Conservation (phyloP, 228 moss, liverwort and hornwort genomes). For the Sphagnum magellanicum region DNA sequence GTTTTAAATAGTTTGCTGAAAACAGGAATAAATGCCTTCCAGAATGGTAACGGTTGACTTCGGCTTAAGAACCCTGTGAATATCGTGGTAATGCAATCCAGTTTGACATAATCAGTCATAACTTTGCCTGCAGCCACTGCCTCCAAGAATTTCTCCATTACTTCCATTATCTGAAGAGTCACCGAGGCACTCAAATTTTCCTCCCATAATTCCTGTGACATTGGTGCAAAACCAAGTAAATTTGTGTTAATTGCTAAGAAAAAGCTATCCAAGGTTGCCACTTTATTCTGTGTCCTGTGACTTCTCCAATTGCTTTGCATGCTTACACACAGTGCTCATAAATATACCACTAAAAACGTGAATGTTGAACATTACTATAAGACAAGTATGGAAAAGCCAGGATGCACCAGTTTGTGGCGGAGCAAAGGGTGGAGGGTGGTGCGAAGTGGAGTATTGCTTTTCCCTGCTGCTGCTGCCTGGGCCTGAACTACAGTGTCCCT, state of each 20-base stretch:
- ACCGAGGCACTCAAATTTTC: slow-evolving; percentile 84
- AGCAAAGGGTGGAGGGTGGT: slow-evolving; percentile 89
- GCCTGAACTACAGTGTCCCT: slow-evolving; percentile 86
- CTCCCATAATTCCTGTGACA: slow-evolving; percentile 79
- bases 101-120: slow-evolving; percentile 70
- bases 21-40: slow-evolving; percentile 89
- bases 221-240: too few relatives aligned
- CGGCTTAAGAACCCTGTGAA: slow-evolving; percentile 78
- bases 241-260: too few relatives aligned
- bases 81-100: slow-evolving; percentile 81
- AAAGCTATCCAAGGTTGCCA: too few relatives aligned
- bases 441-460: slow-evolving; percentile 70
- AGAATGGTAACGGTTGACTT: slow-evolving; percentile 74
- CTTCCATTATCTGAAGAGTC: slow-evolving; percentile 77
- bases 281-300: too few relatives aligned
- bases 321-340: too few relatives aligned
- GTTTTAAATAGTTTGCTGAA: slow-evolving; percentile 64
- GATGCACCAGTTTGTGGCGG: slow-evolving; percentile 79
- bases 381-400: too few relatives aligned
- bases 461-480: slow-evolving; percentile 77
- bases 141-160: slow-evolving; percentile 69
- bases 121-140: slow-evolving; percentile 64
- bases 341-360: too few relatives aligned
- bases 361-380: too few relatives aligned
- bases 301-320: too few relatives aligned